phyloP scores from a whole-genome alignment of 129 eudicot species.

The Apium graveolens region DNA sequence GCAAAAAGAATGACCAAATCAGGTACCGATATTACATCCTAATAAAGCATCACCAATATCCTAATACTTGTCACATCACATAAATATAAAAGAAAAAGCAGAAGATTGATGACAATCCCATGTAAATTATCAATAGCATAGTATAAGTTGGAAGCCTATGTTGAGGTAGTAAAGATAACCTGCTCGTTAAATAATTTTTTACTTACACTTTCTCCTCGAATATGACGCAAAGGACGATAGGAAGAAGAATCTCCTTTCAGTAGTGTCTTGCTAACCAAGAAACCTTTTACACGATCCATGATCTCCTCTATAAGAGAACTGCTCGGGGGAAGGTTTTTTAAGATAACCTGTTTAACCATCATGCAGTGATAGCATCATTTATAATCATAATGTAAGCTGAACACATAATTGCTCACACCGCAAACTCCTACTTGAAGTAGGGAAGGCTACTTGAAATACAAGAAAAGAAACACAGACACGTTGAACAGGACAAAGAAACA shows the following conservation, averaged over 20 bases:
- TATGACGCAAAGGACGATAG: conserved; percentile 51
- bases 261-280: conserved; percentile 72
- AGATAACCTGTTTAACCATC: conserved; percentile 47
- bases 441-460: neutral
- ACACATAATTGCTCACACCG: neutral
- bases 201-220: conserved; percentile 70
- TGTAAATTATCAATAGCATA: neutral
- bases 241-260: conserved; percentile 79
- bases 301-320: conserved; percentile 90
- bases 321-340: conserved; percentile 94
- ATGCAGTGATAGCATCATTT: conserved; percentile 1
- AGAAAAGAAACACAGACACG: neutral
- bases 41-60: neutral
- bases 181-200: neutral
- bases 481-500: neutral
- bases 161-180: neutral
- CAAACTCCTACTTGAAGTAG: neutral
- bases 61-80: neutral
- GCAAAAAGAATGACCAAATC: neutral
- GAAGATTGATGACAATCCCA: neutral
- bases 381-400: neutral
- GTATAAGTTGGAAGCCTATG: neutral
- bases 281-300: conserved; percentile 74
- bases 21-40: neutral
- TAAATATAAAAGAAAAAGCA: neutral